phyloP scores from a whole-genome alignment of 768 basidiomycete species.

The Tricholoma sp. region DNA sequence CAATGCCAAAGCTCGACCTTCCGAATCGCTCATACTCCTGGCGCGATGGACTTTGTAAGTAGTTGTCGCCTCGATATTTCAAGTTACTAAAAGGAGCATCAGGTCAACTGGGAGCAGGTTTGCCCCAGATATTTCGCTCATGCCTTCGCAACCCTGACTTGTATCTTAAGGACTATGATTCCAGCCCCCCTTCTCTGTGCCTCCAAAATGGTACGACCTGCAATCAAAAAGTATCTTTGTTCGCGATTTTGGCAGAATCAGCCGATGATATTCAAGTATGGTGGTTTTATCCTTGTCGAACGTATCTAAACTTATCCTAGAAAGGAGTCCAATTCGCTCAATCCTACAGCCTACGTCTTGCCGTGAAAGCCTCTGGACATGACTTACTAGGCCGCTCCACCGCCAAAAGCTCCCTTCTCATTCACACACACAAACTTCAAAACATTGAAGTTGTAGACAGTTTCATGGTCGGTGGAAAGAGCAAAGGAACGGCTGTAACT shows the following conservation, averaged over 20 bases:
- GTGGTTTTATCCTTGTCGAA: background rate
- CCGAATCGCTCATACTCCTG: conserved; percentile 12
- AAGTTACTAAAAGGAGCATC: background rate
- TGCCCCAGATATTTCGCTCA: background rate
- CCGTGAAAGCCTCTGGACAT: conserved; percentile 28
- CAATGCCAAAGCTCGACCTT: conserved; percentile 13
- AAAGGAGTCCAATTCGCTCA: conserved; percentile 24
- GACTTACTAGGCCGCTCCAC: conserved; percentile 32
- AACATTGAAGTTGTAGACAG: conserved; percentile 18
- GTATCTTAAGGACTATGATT: conserved; percentile 18
- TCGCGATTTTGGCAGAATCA: conserved; percentile 23
- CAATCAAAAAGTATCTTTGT: conserved; percentile 25
- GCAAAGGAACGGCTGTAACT: conserved; percentile 22
- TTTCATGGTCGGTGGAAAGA: conserved; percentile 6
- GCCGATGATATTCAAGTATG: conserved; percentile 25
- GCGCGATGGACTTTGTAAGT: conserved; percentile 16
- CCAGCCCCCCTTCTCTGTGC: conserved; percentile 21
- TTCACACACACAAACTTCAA: conserved; percentile 25
- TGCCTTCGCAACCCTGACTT: background rate
- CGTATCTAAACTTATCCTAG: conserved; percentile 7
- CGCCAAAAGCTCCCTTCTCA: conserved; percentile 24
- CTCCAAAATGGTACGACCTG: conserved; percentile 10
- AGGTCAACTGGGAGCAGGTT: conserved; percentile 14
- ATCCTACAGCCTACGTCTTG: conserved; percentile 23
- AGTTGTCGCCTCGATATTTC: background rate